Base-by-base conservation (phyloP, 352 stramenopile species). In the Globisporangium carolinianum region DNA sequence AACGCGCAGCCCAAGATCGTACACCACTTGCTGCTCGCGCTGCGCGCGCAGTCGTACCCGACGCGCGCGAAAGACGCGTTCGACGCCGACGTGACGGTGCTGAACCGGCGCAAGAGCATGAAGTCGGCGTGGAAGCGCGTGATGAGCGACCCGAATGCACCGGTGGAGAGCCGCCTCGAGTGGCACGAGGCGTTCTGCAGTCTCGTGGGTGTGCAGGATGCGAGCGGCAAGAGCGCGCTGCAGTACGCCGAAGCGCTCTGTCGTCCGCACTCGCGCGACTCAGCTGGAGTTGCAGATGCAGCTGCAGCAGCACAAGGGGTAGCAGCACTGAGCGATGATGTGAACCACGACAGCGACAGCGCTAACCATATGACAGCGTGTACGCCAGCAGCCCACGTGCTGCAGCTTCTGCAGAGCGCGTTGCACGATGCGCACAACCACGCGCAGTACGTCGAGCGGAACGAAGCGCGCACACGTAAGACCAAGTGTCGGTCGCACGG, bases 181-280 rank as follows among this genome's bases (percentile, higher is more conserved):
- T 93, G 83, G 83, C 83, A 91, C 53, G 64, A 74, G 45, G 15
- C 48, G 0, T 89, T 89, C 55, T 42, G 83, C 17, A 58, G 61
- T n/a, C 67, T 71, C 12, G 63, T 89, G 9, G 12, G 50, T 6
- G 61, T 59, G 14, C 55, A 65, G 41, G 77, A 88, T 51, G 38
- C 60, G 24, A 59, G 51, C 15, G 69, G 65, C 0, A 74, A 72
- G 24, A 66, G 73, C 50, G 72, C 69, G 1, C 46, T 84, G 5
- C 46, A 64, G 2, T 71, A 75, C 47, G 73, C 77, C 1, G 49
- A 76, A 18, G 17, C 58, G 11, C 24, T 10, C 6, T 67, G 7
- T 32, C 24, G 24, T 24, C 24, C 24, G 24, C 24, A 24, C 24
- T 24, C 24, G 24, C 24, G 24, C 24, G 24, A 24, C 24, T 24